Conservation (phyloP, 352 stramenopile species). For the Blastocystis sp. region DNA sequence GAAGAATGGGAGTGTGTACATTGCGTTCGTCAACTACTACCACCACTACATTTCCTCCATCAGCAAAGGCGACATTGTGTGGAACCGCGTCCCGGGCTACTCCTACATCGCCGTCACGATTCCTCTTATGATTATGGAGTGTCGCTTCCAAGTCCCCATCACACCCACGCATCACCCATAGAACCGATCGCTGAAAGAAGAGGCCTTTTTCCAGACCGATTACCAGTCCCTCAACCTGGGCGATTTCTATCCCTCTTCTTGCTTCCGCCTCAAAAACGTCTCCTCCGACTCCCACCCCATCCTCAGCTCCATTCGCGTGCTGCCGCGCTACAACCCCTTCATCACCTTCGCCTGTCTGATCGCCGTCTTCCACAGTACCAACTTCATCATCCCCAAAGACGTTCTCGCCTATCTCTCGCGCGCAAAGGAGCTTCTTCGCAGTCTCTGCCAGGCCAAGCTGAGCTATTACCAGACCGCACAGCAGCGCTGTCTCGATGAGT, state of each 20-base stretch:
- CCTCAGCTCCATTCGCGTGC: conserved; percentile 33
- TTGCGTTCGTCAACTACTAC: conserved; percentile 61
- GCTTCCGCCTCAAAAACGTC: conserved; percentile 48
- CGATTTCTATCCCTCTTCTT: neutral
- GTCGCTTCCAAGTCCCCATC: neutral
- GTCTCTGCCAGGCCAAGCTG: neutral
- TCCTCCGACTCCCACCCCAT: conserved; percentile 62
- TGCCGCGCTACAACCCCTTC: conserved; percentile 29
- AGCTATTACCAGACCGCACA: conserved; percentile 37
- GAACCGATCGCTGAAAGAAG: conserved; percentile 61
- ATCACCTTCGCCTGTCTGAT: conserved; percentile 45
- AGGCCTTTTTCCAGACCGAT: conserved; percentile 32
- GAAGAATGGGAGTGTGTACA: conserved; percentile 51
- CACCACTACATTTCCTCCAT: conserved; percentile 40
- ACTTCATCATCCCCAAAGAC: conserved; percentile 37
- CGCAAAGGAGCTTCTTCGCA: conserved; percentile 29
- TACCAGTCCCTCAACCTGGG: conserved; percentile 34
- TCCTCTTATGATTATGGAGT: conserved; percentile 63
- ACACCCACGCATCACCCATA: neutral
- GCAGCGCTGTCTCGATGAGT: conserved; percentile 21
- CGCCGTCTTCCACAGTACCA: conserved; percentile 44
- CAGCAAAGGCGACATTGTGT: conserved; percentile 27
- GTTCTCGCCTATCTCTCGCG: conserved; percentile 32
- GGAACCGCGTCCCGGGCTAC: conserved; percentile 49
- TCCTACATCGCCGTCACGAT: conserved; percentile 27